Evolutionary conservation across 371 early-diverging fungal genomes (phyloP).

Genomic region (Coemansia sp.): DNA sequence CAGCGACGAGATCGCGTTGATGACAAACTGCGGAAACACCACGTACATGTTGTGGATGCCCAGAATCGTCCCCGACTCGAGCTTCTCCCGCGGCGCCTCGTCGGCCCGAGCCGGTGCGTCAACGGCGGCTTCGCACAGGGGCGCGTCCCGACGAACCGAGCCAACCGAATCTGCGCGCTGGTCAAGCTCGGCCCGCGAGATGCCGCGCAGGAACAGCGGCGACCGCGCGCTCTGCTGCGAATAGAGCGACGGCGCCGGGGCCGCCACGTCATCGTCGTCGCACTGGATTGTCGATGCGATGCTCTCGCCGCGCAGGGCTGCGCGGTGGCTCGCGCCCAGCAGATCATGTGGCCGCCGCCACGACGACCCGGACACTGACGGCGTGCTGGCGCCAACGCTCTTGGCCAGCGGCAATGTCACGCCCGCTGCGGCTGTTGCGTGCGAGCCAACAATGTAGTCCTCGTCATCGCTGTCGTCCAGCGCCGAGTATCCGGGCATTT

Average conservation of each 20-base stretch:
- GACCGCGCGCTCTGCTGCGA: constrained; percentile 5
- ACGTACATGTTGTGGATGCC: constrained; percentile 96
- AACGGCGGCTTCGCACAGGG: neutral
- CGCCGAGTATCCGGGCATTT: constrained; percentile 1
- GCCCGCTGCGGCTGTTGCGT: constrained; percentile 6
- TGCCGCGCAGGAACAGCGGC: constrained; percentile 7
- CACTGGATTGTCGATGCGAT: constrained; percentile 35
- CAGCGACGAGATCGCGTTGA: constrained; percentile 68
- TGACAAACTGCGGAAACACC: constrained; percentile 87
- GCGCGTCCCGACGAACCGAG: neutral
- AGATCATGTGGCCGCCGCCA: constrained; percentile 14
- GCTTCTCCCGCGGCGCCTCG: neutral
- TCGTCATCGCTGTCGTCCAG: constrained; percentile 19
- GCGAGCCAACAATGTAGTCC: constrained; percentile 28
- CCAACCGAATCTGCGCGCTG: neutral
- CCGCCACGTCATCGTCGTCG: constrained; percentile 3
- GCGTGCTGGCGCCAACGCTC: neutral
- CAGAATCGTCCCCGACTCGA: constrained; percentile 77
- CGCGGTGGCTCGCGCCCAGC: constrained; percentile 1
- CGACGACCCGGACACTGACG: constrained; percentile 6
- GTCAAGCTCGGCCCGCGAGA: neutral
- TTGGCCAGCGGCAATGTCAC: constrained; percentile 2
- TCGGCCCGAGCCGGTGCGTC: neutral
- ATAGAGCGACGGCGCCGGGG: neutral
- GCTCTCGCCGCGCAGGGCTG: constrained; percentile 23